Evolutionary conservation across 2,329 filamentous ascomycete species (phyloP), one percentile per base, ranked within the genome.

Genomic region (Cladosporium sp.): DNA sequence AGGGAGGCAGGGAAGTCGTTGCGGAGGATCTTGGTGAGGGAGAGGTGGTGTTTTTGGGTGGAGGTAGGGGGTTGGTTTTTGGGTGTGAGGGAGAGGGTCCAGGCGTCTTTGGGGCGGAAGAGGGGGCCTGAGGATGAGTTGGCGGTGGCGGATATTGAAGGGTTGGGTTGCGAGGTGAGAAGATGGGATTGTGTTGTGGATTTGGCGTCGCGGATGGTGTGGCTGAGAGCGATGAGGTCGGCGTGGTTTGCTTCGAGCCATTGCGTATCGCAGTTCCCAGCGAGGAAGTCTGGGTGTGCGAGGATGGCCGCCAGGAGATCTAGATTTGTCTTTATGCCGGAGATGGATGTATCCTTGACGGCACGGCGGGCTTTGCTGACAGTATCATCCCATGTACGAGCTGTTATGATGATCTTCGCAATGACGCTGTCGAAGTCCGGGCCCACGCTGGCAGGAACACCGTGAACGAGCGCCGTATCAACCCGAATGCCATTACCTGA

Each of bases 1-100:
- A 89, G 77, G 0, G 82, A 81, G 2, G 79, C 68, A 0, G 87
- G 87, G 67, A 89, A 89, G 63, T 88, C 85, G 72, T 89, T 88
- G 28, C 82, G 82, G 0, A 86, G 77, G 14, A 89, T 76, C 10
- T 81, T 81, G 0, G 81, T 81, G 13, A 89, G 75, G 64, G 81
- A 79, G 5, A 89, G 74, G 68, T 88, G 86, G 64, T 86, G 82
- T 43, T 51, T 43, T 11, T 28, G 39, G 1, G 23, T 16, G 1
- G 49, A 43, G 16, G 48, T 7, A 3, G 32, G 28, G 13, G 30
- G 25, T 14, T 61, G 58, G 28, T 48, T 16, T 26, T 43, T 53
- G 18, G 60, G 60, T 13, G 60, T 53, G 36, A 72, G 66, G 51
- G 63, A 48, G 62, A 72, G 65, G 21, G 66, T 71, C 70, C 70